Evolutionary conservation across 2,329 filamentous ascomycete genomes (phyloP), one percentile per base, ranked within the genome.

Genomic region (Fusarium sp.): DNA sequence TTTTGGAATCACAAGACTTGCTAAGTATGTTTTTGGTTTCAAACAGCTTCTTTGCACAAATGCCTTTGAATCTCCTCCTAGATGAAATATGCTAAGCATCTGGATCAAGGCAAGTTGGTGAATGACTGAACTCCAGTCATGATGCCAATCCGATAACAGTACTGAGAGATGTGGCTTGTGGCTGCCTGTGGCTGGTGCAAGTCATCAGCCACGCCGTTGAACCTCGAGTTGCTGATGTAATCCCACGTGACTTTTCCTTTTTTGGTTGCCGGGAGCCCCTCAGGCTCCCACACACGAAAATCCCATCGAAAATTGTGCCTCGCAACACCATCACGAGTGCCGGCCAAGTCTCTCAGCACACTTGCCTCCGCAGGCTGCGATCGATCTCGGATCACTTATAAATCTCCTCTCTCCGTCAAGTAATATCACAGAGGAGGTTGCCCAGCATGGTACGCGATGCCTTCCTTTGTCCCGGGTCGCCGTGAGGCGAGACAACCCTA

Each of bases 401-500:
- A 81, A 80, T 83, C 82, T 82, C 79, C 81, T 81, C 78, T 78
- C 73, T 76, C 69, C 80, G 78, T 76, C 81, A 79, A 82, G 80
- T 79, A 72, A 82, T 81, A 79, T 76, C 80, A 78, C 77, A 85
- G 85, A 86, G 83, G 85, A 87, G 84, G 81, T 87, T 85, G 85
- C 86, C 86, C 86, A 88, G 81, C 81, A 88, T 88, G 83, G 83
- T 84, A 79, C 81, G 86, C 82, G 58, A 73, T 68, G 31, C 31
- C 64, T 61, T 69, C 59, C 64, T 74, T 74, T 74, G 71, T 66
- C 66, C 56, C 64, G 35, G 24, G 35, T 52, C 62, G 68, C 62
- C 37, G 45, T 54, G 38, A 69, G 29, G 42, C 54, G 45, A 22
- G 59, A 59, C 52, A 69, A 66, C 73, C 72, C 75, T 74, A 69